A percentile compares a stretch with the other conserved stretches of the same genome.
Conservation (phyloP, 2,329 filamentous ascomycete species). For the Aspergillus pseudoterreus region DNA sequence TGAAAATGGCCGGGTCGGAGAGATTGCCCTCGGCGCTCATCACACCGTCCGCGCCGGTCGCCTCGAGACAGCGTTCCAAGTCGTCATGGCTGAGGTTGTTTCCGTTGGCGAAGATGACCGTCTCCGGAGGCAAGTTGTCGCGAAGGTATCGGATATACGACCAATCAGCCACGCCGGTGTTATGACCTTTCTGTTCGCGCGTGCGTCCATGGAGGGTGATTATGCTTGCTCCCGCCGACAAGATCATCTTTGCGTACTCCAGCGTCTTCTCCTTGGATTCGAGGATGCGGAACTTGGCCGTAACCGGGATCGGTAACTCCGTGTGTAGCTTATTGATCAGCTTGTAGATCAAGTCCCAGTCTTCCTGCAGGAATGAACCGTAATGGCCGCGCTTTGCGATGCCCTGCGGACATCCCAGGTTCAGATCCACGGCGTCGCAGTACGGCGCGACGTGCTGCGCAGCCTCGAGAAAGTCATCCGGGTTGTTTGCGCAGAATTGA, state of each 20-base stretch:
- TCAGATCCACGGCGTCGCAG: slow-evolving; percentile 93
- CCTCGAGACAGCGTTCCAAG: slow-evolving; percentile 70
- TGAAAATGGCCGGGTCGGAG: slow-evolving; percentile 86
- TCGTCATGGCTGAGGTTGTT: slow-evolving; percentile 83
- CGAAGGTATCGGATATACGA: slow-evolving; percentile 74
- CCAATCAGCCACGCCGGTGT: slow-evolving; percentile 94
- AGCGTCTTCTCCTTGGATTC: slow-evolving; percentile 84
- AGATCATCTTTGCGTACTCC: slow-evolving; percentile 81
- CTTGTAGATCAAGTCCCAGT: slow-evolving; percentile 76
- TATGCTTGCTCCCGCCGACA: slow-evolving; percentile 85
- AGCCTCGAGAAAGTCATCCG: slow-evolving; percentile 53
- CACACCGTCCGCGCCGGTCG: slow-evolving; percentile 83
- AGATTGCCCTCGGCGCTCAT: slow-evolving; percentile 97
- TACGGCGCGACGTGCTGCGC: slow-evolving; percentile 76
- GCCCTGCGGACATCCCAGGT: slow-evolving; percentile 92
- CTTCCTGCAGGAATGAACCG: slow-evolving; percentile 90
- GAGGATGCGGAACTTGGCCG: slow-evolving; percentile 88
- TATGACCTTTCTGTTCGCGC: slow-evolving; percentile 91
- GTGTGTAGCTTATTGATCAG: slow-evolving; percentile 80
- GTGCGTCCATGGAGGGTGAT: slow-evolving; percentile 86
- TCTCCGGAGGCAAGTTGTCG: slow-evolving; percentile 77
- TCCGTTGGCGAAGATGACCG: slow-evolving; percentile 94
- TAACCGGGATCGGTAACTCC: slow-evolving; percentile 77
- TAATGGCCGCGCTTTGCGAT: slow-evolving; percentile 90
- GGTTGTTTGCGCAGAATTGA: slow-evolving; percentile 73